Evolutionary conservation across 2,329 filamentous ascomycete genomes (phyloP).

Genomic region (Penicillium polonicum): DNA sequence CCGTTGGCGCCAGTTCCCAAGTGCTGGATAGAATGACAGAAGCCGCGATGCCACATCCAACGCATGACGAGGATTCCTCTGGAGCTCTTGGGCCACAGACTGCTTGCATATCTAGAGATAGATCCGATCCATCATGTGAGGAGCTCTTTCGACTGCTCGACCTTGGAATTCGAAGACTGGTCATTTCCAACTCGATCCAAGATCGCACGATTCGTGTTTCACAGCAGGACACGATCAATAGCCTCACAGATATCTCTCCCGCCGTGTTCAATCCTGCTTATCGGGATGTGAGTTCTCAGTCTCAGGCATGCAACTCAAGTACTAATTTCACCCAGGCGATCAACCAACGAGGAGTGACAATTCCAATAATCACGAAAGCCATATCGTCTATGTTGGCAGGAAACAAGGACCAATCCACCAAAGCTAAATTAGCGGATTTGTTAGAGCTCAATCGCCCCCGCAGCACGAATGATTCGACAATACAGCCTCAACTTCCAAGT

Average conservation of each 20-base stretch:
- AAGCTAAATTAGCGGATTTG: conserved; percentile 15
- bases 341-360: conserved; percentile 35
- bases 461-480: not conserved
- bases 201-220: not conserved
- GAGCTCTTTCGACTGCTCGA: conserved; percentile 26
- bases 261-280: conserved; percentile 33
- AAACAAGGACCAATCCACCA: conserved; percentile 16
- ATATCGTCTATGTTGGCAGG: conserved; percentile 32
- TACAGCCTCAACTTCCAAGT: not conserved
- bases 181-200: conserved; percentile 12
- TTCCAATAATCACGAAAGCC: conserved; percentile 38
- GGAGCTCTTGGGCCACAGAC: not conserved
- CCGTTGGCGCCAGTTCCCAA: too few species aligned
- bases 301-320: not conserved
- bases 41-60: not conserved
- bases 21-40: not conserved
- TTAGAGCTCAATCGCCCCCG: not conserved
- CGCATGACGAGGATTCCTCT: not conserved
- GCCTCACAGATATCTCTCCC: conserved; percentile 29
- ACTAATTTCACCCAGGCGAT: conserved; percentile 30
- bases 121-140: not conserved
- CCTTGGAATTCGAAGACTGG: conserved; percentile 25
- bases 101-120: not conserved
- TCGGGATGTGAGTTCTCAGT: conserved; percentile 24
- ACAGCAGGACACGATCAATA: conserved; percentile 9